Evolutionary conservation across 345 rosid species (phyloP), one percentile per base, ranked within the genome.

Genomic region (Luvunga scandens): DNA sequence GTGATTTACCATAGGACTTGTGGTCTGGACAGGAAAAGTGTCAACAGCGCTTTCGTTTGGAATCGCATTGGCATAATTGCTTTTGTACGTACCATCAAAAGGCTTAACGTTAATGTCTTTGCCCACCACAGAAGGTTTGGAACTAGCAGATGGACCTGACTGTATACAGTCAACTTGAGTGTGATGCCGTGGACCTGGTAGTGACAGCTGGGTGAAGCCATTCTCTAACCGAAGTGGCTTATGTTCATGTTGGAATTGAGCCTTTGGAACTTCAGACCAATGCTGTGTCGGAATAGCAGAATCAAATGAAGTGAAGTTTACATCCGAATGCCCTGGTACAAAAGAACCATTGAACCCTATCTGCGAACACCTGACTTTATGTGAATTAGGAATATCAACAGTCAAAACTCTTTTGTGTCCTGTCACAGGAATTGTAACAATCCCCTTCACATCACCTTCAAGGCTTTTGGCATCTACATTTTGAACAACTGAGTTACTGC

Each of bases 181-280:
- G 27, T 69, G 84, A 75, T 79, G 83, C 68, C 64, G 82, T 18
- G 75, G 73, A 69, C 80, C 75, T 60, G 87, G 81, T 42, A 85
- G 50, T 57, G 88, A 87, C 45, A 79, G 83, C 55, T 79, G 88
- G 76, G 75, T 85, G 75, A 88, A 87, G 80, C 87, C 84, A 65
- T 79, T 84, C 72, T 87, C 90, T 64, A 78, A 79, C 38, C 70
- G 84, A 86, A 78, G 73, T 1, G 87, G 82, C 14, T 81, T 76
- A 4, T 59, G 69, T 81, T 87, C 88, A 45, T 85, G 86, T 78
- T 89, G 89, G 77, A 83, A 81, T 72, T 69, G 84, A 39, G 80
- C 33, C 63, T 88, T 86, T n/a, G 92, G 82, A 86, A 83, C 81
- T 76, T 90, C 90, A 62, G 65, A 69, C 97, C 97, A 90, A 18